A percentile compares a stretch with the other conserved stretches of the same genome.
phyloP scores from a whole-genome alignment of 495 filamentous ascomycete species.

The Talaromyces ruber region DNA sequence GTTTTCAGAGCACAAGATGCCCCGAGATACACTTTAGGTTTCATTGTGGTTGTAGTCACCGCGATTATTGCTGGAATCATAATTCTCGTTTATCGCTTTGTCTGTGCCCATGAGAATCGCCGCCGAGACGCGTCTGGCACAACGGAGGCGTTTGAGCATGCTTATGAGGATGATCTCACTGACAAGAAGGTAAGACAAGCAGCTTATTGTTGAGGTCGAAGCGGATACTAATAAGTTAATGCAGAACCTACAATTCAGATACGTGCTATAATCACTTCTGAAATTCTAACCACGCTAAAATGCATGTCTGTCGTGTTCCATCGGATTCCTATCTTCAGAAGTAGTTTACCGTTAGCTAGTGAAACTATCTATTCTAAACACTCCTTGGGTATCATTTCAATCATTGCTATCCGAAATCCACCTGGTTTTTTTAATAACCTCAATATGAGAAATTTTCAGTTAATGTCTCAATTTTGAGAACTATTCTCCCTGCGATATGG shows the following conservation, averaged over 20 bases:
- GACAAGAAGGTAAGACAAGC: background rate
- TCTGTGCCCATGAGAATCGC: background rate
- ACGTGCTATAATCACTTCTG: background rate
- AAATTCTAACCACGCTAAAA: background rate
- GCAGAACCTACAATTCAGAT: background rate
- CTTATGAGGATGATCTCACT: background rate
- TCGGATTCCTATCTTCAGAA: background rate
- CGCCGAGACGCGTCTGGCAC: background rate
- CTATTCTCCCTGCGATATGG: background rate
- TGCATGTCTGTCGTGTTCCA: background rate
- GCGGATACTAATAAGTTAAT: background rate
- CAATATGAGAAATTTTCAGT: too few relatives aligned
- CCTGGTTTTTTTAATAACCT: background rate
- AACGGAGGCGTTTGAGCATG: background rate
- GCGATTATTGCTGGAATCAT: background rate
- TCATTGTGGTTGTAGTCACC: background rate
- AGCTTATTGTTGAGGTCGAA: background rate
- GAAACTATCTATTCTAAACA: background rate
- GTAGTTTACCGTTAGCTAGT: background rate
- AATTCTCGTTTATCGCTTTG: background rate
- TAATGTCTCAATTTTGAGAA: too few relatives aligned
- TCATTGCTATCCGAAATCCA: background rate
- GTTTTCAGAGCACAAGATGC: background rate
- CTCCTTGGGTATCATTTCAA: background rate
- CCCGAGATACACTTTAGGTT: background rate